phyloP scores from a whole-genome alignment of 768 basidiomycete genomes.

The Lactifluus subvellereus region DNA sequence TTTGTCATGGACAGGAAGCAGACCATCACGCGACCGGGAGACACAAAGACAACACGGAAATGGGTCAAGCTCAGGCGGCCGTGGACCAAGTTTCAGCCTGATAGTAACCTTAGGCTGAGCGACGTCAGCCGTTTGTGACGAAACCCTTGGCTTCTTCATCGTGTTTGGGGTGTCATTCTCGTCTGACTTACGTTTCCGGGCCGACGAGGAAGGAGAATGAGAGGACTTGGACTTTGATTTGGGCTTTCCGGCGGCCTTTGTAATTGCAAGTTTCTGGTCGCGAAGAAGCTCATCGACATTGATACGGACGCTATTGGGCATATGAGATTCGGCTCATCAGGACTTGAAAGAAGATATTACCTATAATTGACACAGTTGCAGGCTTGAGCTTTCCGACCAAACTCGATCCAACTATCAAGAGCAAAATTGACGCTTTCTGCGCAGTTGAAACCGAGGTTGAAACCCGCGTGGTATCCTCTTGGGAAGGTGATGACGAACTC shows the following conservation, averaged over 20 bases:
- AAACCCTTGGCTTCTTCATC: slow-evolving; percentile 46
- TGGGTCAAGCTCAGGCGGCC: slow-evolving; percentile 46
- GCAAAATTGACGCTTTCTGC: slow-evolving; percentile 98
- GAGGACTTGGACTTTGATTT: slow-evolving; percentile 24
- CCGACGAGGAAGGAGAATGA: slow-evolving; percentile 12
- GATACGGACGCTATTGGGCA: slow-evolving; percentile 69
- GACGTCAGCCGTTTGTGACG: slow-evolving; percentile 24
- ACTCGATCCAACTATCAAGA: slow-evolving; percentile 86
- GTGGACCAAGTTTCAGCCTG: slow-evolving; percentile 63
- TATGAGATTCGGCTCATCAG: slow-evolving; percentile 17
- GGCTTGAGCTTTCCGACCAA: slow-evolving; percentile 74
- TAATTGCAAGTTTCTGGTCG: slow-evolving; percentile 52
- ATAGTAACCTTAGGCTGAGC: slow-evolving; percentile 41
- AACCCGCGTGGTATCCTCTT: slow-evolving; percentile 92
- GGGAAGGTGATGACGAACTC: slow-evolving; percentile 97
- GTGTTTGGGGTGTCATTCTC: slow-evolving; percentile 37
- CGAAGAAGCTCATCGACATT: slow-evolving; percentile 82
- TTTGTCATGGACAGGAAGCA: slow-evolving; percentile 64
- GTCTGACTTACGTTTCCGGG: slow-evolving; percentile 38
- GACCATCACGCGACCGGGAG: slow-evolving; percentile 44
- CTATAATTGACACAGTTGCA: slow-evolving; percentile 73
- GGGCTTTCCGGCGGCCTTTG: slow-evolving; percentile 21
- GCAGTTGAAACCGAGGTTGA: slow-evolving; percentile 94
- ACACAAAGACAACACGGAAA: slow-evolving; percentile 70
- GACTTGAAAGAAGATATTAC: slow-evolving; percentile 32